These are phyloP conservation scores for Xylariaceae sp. DNA, from an alignment of 2,329 filamentous ascomycete genomes.

Conservation along the genomic window DNA sequence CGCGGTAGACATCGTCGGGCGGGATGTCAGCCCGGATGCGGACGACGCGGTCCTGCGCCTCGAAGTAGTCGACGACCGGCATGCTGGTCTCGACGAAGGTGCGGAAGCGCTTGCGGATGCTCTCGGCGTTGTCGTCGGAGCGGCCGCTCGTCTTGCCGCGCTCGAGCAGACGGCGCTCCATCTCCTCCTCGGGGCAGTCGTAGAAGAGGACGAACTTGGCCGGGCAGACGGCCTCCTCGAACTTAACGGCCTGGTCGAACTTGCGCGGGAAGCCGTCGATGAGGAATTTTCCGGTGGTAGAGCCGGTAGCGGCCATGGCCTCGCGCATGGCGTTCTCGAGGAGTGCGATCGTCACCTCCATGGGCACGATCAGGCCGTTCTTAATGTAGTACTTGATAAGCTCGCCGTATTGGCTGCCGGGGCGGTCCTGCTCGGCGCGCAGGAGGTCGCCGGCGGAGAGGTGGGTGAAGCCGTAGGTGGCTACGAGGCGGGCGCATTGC, in stretches of 20 bases:
- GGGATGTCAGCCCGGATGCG: slow-evolving; percentile 67
- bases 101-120: slow-evolving; percentile 92
- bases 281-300: slow-evolving; percentile 59
- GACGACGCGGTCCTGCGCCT: slow-evolving; percentile 70
- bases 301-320: slow-evolving; percentile 42
- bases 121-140: slow-evolving; percentile 89
- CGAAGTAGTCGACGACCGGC: slow-evolving; percentile 88
- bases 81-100: slow-evolving; percentile 95
- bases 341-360: slow-evolving; percentile 92
- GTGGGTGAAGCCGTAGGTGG: slow-evolving; percentile 86
- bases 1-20: slow-evolving; percentile 57
- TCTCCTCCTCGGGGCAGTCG: slow-evolving; percentile 83
- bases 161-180: slow-evolving; percentile 79
- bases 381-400: slow-evolving; percentile 92
- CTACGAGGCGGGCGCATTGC: slow-evolving; percentile 83
- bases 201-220: slow-evolving; percentile 87
- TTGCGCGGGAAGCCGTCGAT: slow-evolving; percentile 87
- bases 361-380: slow-evolving; percentile 93
- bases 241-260: slow-evolving; percentile 92
- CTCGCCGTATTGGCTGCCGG: slow-evolving; percentile 81
- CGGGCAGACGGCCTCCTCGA: slow-evolving; percentile 82
- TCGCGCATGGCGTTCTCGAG: slow-evolving; percentile 89
- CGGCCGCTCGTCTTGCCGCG: slow-evolving; percentile 89
- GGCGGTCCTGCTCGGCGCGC: slow-evolving; percentile 84
- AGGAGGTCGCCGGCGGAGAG: slow-evolving; percentile 90